phyloP scores from a whole-genome alignment of 2,329 filamentous ascomycete genomes.

The Colletotrichum graminicola region DNA sequence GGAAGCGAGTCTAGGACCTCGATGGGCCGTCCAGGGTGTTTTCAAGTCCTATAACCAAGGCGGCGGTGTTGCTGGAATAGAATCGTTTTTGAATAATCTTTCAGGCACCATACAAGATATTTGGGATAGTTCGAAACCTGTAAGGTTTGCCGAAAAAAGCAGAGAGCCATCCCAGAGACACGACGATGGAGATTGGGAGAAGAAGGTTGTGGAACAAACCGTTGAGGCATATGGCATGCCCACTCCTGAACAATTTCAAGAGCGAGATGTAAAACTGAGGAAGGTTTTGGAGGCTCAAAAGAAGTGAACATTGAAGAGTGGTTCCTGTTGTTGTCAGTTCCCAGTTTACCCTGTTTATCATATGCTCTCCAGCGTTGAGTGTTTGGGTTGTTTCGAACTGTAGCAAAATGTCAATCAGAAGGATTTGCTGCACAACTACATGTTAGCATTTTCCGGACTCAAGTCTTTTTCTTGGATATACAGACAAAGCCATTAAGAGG shows the following conservation, averaged over 20 bases:
- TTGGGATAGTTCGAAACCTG: conserved; percentile 9
- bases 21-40: conserved; percentile 15
- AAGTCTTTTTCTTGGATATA: no score
- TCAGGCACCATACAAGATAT: conserved; percentile 9
- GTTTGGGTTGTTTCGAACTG: neutral
- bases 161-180: no score
- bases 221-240: conserved; percentile 12
- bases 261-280: neutral
- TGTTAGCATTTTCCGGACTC: no score
- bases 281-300: neutral
- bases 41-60: conserved; percentile 21
- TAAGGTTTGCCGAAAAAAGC: neutral
- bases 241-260: neutral
- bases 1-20: conserved; percentile 13
- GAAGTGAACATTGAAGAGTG: neutral
- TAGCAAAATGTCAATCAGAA: neutral
- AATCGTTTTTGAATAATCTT: conserved; percentile 10
- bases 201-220: conserved; percentile 13
- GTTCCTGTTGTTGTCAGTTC: accelerated
- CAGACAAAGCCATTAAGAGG: no score
- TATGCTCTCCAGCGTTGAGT: neutral
- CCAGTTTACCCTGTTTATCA: neutral
- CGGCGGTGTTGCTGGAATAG: conserved; percentile 13
- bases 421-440: no score
- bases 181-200: neutral